Percentiles rank a stretch among this genome's conserved stretches.
phyloP scores from a whole-genome alignment of 164 flowering plant species.

The Platanus orientalis region DNA sequence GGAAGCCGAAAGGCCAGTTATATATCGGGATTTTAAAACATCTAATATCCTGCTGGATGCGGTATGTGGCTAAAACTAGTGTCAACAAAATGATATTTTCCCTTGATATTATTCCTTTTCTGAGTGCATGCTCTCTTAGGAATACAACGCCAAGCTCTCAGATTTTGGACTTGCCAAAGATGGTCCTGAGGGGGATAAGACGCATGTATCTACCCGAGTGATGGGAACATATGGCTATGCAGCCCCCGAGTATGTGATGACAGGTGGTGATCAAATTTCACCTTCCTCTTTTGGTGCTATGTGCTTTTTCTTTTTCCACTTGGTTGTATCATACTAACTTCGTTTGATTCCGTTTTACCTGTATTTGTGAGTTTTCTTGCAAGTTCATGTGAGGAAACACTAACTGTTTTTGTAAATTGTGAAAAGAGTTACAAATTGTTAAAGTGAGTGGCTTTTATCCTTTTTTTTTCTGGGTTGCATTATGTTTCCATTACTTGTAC shows the following conservation, averaged over 20 bases:
- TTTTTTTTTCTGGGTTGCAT: no score
- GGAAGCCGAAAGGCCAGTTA: conserved; percentile 43
- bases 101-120: conserved; percentile 5
- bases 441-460: no score
- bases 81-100: background rate
- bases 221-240: conserved; percentile 92
- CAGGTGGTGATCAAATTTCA: conserved; percentile 36
- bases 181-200: conserved; percentile 84
- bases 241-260: conserved; percentile 84
- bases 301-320: background rate
- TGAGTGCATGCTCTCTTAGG: conserved; percentile 35
- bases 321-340: no score
- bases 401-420: background rate
- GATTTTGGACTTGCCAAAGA: conserved; percentile 87
- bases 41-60: conserved; percentile 47
- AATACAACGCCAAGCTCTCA: conserved; percentile 77
- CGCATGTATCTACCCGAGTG: conserved; percentile 83
- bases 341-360: no score
- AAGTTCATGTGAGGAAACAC: background rate
- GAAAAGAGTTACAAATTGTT: no score
- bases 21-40: conserved; percentile 44
- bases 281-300: background rate
- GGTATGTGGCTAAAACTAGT: conserved; percentile 19
- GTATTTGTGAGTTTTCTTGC: no score
- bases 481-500: no score